Percentiles rank a stretch among this genome's conserved stretches.
These are phyloP conservation scores for Pinus taeda DNA, from an alignment of 75 land plant species.

Conservation along the genomic window DNA sequence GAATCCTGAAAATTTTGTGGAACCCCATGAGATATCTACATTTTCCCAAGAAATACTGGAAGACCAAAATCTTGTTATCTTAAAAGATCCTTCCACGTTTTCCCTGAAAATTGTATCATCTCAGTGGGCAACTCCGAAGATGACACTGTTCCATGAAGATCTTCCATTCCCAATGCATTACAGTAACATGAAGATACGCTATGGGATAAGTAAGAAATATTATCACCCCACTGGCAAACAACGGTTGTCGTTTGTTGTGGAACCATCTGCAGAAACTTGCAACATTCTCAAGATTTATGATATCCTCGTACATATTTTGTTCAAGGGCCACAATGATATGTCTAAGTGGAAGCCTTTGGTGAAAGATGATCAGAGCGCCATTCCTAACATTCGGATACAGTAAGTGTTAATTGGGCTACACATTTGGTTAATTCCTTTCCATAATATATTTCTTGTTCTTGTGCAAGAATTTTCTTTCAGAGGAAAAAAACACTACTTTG, in stretches of 20 bases:
- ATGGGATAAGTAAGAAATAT: constrained; percentile 52
- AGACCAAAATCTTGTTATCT: too few relatives aligned
- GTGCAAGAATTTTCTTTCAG: neutral
- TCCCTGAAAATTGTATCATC: constrained; percentile 25
- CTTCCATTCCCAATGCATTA: constrained; percentile 30
- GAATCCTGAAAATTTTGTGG: neutral
- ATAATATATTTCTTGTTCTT: neutral
- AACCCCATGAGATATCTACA: constrained; percentile 27
- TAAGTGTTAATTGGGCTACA: constrained; percentile 30
- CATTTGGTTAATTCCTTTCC: neutral
- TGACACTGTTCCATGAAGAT: constrained; percentile 30
- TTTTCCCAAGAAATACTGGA: neutral
- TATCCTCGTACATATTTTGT: constrained; percentile 23
- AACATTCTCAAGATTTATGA: constrained; percentile 47
- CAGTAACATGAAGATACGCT: constrained; percentile 33
- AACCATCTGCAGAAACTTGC: constrained; percentile 35
- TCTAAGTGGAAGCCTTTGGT: constrained; percentile 61
- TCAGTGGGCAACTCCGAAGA: constrained; percentile 19
- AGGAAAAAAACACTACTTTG: too few relatives aligned
- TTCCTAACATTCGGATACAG: constrained; percentile 42
- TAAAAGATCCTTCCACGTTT: neutral
- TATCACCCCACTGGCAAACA: constrained; percentile 10
- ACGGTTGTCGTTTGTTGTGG: constrained; percentile 52
- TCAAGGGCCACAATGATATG: constrained; percentile 28
- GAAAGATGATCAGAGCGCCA: constrained; percentile 26